Base-by-base conservation (phyloP, 1,139 yeast species). In the Arxiozyma bovina region DNA sequence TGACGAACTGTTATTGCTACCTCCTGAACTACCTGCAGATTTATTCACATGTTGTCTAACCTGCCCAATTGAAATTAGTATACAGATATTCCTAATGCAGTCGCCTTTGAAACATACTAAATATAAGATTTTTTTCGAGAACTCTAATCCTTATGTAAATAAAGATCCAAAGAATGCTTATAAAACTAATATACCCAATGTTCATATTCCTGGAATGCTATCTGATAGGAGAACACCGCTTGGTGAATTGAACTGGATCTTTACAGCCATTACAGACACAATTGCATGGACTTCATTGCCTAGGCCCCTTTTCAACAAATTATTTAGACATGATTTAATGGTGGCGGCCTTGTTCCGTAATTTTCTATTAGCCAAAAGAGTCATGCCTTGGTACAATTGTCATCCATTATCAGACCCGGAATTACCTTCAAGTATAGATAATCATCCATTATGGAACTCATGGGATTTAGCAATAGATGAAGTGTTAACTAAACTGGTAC, bases 381-480 rank as follows among this genome's bases (percentile, higher is more conserved):
- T 93, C 52, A 90, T 94, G 98, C 90, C 97, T 8, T 85, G 87
- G 62, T 83, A 87, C 62, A 90, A 91, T 59, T 91, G 98, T 68
- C 95, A 90, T 67, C 99, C 99, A 1, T 82, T 91, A 4, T 88
- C 96, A 42, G 95, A 89, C 60, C 99, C 99, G 0, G 90, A 88
- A 15, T 74, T 93, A 45, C 99, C 99, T 0, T 91, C 89, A 55
- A 75, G 82, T 12, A 81, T 84, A 2, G 81, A 88, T 53, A 79
- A 80, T 59, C 98, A 94, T 67, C 83, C 96, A 15, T 86, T 93
- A 89, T 93, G 99, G 99, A 95, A 90, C 59, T 85, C 97, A 0
- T 93, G 99, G 99, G 99, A 94, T 67, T 75, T 93, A 64, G 98
- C 99, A 0, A 86, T 93, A 50, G 98, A 93, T 69, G 97, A 93